phyloP scores from a whole-genome alignment of 805 yeast genomes.

The Metschnikowia vanudenii region DNA sequence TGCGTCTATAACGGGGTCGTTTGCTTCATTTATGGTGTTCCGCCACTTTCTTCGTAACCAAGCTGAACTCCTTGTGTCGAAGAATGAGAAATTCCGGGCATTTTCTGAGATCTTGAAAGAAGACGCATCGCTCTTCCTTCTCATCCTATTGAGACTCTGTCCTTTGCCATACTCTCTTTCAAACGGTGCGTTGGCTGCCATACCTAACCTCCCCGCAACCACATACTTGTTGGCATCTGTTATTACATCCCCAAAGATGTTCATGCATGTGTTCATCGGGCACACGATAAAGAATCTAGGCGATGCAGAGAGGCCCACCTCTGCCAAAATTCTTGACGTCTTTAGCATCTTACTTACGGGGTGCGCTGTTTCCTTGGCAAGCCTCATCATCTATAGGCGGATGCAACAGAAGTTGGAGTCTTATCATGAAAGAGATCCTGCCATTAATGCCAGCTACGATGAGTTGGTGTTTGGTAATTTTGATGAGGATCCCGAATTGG shows the following conservation, averaged over 20 bases:
- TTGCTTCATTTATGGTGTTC: slow-evolving; percentile 68
- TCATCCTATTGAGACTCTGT: slow-evolving; percentile 75
- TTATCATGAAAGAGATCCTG: slow-evolving; percentile 23
- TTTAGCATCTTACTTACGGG: slow-evolving; percentile 59
- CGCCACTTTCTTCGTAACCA: slow-evolving; percentile 54
- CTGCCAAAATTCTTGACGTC: slow-evolving; percentile 59
- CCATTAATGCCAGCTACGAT: slow-evolving; percentile 24
- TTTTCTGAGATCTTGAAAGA: slow-evolving; percentile 73
- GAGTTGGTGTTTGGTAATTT: slow-evolving; percentile 41
- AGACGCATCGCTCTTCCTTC: slow-evolving; percentile 57
- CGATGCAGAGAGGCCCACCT: slow-evolving; percentile 45
- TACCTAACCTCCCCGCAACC: slow-evolving; percentile 66
- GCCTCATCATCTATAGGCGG: slow-evolving; percentile 64
- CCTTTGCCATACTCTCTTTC: slow-evolving; percentile 92
- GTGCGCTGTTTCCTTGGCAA: slow-evolving; percentile 53
- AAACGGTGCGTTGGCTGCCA: slow-evolving; percentile 88
- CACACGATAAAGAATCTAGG: slow-evolving; percentile 70
- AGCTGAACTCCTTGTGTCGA: slow-evolving; percentile 58
- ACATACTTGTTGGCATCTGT: slow-evolving; percentile 70
- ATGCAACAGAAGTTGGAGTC: slow-evolving; percentile 39
- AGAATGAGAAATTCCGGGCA: slow-evolving; percentile 68
- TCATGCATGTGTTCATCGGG: slow-evolving; percentile 78
- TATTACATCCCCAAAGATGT: slow-evolving; percentile 76
- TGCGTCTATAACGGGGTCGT: slow-evolving; percentile 72
- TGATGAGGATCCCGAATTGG: slow-evolving; percentile 36